Evolutionary conservation across 371 early-diverging fungal genomes (phyloP).

Genomic region (Mortierella sp.): DNA sequence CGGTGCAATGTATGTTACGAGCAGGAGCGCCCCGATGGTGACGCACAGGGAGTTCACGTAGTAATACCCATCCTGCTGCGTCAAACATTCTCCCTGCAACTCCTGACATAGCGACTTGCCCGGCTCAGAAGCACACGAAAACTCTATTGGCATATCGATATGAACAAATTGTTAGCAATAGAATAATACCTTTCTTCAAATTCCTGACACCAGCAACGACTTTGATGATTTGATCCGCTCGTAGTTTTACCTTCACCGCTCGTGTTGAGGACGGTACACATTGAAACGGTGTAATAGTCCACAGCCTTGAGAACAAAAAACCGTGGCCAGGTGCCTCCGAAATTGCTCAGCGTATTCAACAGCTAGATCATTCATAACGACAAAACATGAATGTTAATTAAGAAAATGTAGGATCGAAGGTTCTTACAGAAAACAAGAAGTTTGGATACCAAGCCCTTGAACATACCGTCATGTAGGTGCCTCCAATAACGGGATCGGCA

Average conservation of each 20-base stretch:
- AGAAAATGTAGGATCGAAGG: too few relatives aligned
- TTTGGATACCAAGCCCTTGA: not conserved
- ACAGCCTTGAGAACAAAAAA: constrained; percentile 94
- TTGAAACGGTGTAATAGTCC: constrained; percentile 87
- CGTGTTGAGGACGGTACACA: constrained; percentile 65
- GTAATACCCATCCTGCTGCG: constrained; percentile 88
- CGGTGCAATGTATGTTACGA: constrained; percentile 79
- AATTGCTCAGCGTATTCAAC: constrained; percentile 93
- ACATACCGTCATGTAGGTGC: constrained; percentile 96
- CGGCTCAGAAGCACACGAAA: constrained; percentile 72
- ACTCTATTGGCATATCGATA: constrained; percentile 31
- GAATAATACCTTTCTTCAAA: too few relatives aligned
- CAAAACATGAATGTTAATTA: not conserved
- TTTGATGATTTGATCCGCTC: too few relatives aligned
- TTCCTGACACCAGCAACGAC: too few relatives aligned
- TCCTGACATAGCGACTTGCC: constrained; percentile 70
- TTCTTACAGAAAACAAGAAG: too few relatives aligned
- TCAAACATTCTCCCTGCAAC: constrained; percentile 74
- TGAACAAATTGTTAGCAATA: too few relatives aligned
- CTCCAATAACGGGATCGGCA: constrained; percentile 96
- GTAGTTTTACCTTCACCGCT: constrained; percentile 56
- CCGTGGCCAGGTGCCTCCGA: constrained; percentile 98
- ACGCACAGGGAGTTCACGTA: constrained; percentile 80
- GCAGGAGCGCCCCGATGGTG: constrained; percentile 68
- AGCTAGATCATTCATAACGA: constrained; percentile 62